phyloP scores from a whole-genome alignment of 306 rosid species.

The Vicia faba region DNA sequence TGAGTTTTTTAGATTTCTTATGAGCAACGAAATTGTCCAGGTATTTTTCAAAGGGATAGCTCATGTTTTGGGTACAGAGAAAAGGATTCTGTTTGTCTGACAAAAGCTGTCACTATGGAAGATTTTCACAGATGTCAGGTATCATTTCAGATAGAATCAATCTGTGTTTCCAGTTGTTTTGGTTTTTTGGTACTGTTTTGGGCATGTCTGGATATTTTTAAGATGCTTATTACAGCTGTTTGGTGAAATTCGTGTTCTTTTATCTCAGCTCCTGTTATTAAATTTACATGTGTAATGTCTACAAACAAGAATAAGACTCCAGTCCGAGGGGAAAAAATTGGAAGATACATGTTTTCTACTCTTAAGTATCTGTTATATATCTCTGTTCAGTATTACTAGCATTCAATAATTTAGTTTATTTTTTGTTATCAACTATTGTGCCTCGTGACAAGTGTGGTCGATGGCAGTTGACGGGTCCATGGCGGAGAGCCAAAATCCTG shows the following conservation, averaged over 20 bases:
- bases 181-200: not conserved
- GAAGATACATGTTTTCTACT: not conserved
- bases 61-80: not conserved
- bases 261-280: not conserved
- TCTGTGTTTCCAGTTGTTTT: not conserved
- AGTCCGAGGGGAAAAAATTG: not conserved
- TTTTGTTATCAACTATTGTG: not conserved
- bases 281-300: not conserved
- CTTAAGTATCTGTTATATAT: not conserved
- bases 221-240: not conserved
- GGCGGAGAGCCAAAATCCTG: too few relatives aligned
- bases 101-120: not conserved
- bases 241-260: not conserved
- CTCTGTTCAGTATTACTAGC: not conserved
- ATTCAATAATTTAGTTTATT: not conserved
- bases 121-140: not conserved
- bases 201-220: not conserved
- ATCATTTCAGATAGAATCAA: not conserved
- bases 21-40: not conserved
- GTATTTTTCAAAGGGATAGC: constrained; percentile 10
- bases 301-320: constrained; percentile 5
- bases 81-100: not conserved
- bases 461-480: too few relatives aligned
- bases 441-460: not conserved
- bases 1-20: not conserved